Conservation (phyloP, 1,284 basidiomycete species). For the Malassezia arunalokei region DNA sequence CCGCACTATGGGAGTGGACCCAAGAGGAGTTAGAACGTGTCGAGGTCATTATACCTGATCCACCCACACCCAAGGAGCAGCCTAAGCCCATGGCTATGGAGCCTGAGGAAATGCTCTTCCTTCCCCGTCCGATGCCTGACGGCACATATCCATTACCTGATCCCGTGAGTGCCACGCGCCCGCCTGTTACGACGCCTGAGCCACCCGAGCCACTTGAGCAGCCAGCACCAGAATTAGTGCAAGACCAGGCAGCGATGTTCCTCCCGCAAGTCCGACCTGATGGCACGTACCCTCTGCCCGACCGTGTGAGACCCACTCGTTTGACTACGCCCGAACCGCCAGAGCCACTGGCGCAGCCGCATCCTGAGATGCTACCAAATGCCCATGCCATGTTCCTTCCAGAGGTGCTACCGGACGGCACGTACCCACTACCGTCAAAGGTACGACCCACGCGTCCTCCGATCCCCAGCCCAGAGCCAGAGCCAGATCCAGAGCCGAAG, state of each 20-base stretch:
- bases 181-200: neutral
- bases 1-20: neutral
- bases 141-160: neutral
- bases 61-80: neutral
- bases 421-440: neutral
- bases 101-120: neutral
- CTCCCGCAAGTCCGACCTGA: neutral
- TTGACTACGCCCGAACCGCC: neutral
- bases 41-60: neutral
- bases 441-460: constrained; percentile 1
- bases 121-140: neutral
- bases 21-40: neutral
- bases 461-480: neutral
- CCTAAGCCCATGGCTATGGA: neutral
- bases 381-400: neutral
- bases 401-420: neutral
- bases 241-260: neutral
- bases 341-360: neutral
- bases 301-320: neutral
- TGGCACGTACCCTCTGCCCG: neutral
- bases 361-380: neutral
- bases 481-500: constrained; percentile 2
- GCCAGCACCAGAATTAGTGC: neutral
- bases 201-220: neutral
- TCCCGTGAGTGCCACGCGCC: neutral